A percentile compares a stretch with the other conserved stretches of the same genome.
Conservation (phyloP, 106 monocot species). For the Dioscorea alata region DNA sequence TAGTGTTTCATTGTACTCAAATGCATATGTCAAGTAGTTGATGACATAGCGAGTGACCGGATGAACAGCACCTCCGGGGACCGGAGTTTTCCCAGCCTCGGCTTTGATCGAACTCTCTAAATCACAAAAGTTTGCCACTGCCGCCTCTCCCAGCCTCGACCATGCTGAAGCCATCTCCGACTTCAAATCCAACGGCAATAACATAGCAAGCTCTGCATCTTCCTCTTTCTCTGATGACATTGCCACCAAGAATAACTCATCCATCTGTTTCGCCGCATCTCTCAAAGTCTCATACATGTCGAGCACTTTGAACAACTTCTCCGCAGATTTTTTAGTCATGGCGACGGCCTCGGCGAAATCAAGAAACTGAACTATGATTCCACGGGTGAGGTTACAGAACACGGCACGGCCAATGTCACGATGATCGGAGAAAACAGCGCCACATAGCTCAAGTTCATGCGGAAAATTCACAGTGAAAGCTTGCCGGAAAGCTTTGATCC, state of each 20-base stretch:
- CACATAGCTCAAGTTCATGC: constrained; percentile 34
- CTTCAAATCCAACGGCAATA: constrained; percentile 19
- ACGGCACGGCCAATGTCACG: constrained; percentile 14
- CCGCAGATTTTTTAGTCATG: constrained; percentile 49
- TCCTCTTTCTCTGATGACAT: background rate
- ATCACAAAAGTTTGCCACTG: constrained; percentile 33
- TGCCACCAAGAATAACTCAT: constrained; percentile 13
- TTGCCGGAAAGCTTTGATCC: constrained; percentile 41
- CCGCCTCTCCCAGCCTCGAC: constrained; percentile 26
- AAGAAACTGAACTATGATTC: constrained; percentile 36
- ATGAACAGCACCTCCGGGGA: constrained; percentile 48
- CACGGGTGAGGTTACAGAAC: constrained; percentile 35
- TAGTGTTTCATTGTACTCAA: constrained; percentile 38
- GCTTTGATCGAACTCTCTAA: constrained; percentile 31
- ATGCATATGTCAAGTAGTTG: constrained; percentile 44
- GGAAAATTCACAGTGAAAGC: constrained; percentile 19
- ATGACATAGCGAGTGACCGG: constrained; percentile 46
- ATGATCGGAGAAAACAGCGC: constrained; percentile 27
- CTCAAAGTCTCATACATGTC: constrained; percentile 68
- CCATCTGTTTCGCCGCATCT: constrained; percentile 31
- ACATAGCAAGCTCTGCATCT: background rate
- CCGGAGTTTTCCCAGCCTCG: constrained; percentile 33
- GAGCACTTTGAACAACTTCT: constrained; percentile 77
- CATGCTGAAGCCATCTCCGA: constrained; percentile 18
- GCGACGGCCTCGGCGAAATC: constrained; percentile 60